These are phyloP conservation scores for Gnetum montanum DNA, from an alignment of 75 land plant genomes.

Conservation along the genomic window DNA sequence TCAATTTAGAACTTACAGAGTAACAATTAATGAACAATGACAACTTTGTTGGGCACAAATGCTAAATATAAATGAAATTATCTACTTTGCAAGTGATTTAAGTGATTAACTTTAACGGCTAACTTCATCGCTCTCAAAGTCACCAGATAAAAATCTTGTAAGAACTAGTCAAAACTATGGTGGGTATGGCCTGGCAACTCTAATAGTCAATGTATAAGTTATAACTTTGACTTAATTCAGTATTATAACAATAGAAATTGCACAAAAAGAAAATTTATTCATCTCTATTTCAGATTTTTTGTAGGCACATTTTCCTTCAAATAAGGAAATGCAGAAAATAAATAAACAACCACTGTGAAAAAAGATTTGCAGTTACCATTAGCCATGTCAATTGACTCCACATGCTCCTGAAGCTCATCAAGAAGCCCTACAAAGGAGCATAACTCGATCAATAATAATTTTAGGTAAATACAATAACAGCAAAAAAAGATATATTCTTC, in stretches of 20 bases:
- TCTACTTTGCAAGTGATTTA: too few relatives aligned
- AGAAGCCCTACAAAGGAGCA: slow-evolving; percentile 71
- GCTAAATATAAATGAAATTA: neutral
- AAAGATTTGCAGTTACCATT: slow-evolving; percentile 86
- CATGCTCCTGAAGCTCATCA: slow-evolving; percentile 97
- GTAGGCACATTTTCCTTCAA: neutral
- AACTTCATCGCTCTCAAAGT: too few relatives aligned
- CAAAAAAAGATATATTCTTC: neutral
- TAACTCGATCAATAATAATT: neutral
- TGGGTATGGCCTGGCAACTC: too few relatives aligned
- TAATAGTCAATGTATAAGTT: too few relatives aligned
- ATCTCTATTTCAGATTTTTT: too few relatives aligned
- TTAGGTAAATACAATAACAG: neutral
- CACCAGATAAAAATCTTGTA: too few relatives aligned
- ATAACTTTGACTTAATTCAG: slow-evolving; percentile 1
- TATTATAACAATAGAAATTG: too few relatives aligned
- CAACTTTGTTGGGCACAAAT: too few relatives aligned
- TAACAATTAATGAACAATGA: neutral
- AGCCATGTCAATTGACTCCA: slow-evolving; percentile 97
- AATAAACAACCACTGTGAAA: neutral
- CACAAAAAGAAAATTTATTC: too few relatives aligned
- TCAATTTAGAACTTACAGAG: neutral
- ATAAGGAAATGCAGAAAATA: neutral
- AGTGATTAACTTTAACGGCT: too few relatives aligned
- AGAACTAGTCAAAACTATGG: too few relatives aligned